Percentiles rank a stretch among this genome's conserved stretches.
Evolutionary conservation across 164 flowering plant genomes (phyloP).

Genomic region (Cinnamomum chago): DNA sequence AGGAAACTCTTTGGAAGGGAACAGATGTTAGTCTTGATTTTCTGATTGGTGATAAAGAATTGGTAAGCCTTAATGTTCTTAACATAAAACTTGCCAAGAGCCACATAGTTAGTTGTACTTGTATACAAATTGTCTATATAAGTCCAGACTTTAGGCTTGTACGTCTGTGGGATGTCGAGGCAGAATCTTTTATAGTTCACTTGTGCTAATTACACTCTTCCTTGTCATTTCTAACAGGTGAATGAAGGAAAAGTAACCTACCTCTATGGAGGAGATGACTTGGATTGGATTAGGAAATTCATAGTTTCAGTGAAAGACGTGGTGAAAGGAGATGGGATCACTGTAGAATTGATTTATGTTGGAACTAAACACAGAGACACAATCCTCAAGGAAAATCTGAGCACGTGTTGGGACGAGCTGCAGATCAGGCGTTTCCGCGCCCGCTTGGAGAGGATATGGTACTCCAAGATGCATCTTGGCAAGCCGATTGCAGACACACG

Average conservation of each 20-base stretch:
- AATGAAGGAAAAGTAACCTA: constrained; percentile 22
- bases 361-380: constrained; percentile 25
- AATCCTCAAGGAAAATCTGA: constrained; percentile 18
- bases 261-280: constrained; percentile 45
- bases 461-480: constrained; percentile 42
- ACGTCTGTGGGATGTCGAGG: not conserved
- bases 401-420: constrained; percentile 17
- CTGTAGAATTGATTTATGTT: constrained; percentile 41
- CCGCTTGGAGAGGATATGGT: constrained; percentile 56
- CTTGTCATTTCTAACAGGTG: constrained; percentile 13
- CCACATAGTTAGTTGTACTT: too few relatives aligned
- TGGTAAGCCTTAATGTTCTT: constrained; percentile 20
- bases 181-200: not conserved
- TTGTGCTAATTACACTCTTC: too few relatives aligned
- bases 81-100: not conserved
- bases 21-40: constrained; percentile 29
- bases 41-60: constrained; percentile 21
- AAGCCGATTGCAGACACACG: constrained; percentile 27
- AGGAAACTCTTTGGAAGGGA: constrained; percentile 27
- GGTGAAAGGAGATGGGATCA: constrained; percentile 9
- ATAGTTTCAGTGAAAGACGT: constrained; percentile 16
- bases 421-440: constrained; percentile 49
- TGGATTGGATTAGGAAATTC: constrained; percentile 36
- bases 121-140: too few relatives aligned
- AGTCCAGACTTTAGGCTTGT: too few relatives aligned